Percentiles rank a stretch among this genome's conserved stretches.
Conservation (phyloP, 169 alveolate genomes). For the Eimeria zaria region DNA sequence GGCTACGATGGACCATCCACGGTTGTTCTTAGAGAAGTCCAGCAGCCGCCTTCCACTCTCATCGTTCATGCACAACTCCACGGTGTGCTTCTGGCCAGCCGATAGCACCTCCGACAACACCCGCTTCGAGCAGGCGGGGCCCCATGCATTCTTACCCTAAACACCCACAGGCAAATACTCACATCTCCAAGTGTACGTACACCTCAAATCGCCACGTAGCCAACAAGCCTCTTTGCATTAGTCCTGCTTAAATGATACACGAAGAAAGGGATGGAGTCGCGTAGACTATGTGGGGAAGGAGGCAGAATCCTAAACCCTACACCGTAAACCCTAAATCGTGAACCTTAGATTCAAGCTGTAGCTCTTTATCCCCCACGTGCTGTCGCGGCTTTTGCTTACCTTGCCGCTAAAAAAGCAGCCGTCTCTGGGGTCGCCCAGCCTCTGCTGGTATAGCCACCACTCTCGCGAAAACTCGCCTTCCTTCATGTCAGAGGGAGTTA, state of each 20-base stretch:
- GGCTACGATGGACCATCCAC: constrained; percentile 73
- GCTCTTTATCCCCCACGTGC: background rate
- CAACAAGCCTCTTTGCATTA: background rate
- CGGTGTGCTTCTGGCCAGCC: constrained; percentile 23
- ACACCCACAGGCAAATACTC: background rate
- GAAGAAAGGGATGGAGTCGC: background rate
- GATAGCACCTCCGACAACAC: constrained; percentile 58
- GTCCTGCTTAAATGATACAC: background rate
- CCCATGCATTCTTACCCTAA: constrained; percentile 76
- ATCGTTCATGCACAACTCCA: constrained; percentile 71
- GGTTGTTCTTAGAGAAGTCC: constrained; percentile 73
- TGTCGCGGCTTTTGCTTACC: constrained; percentile 15
- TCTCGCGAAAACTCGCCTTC: constrained; percentile 66
- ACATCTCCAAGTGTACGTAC: background rate
- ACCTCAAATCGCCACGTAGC: background rate
- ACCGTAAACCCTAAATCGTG: background rate
- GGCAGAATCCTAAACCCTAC: background rate
- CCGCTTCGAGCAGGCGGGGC: constrained; percentile 77
- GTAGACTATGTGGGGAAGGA: background rate
- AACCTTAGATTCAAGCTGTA: background rate
- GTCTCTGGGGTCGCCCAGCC: constrained; percentile 48
- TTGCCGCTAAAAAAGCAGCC: constrained; percentile 70
- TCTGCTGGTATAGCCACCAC: constrained; percentile 74
- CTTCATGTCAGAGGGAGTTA: background rate
- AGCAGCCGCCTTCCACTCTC: constrained; percentile 59